Evolutionary conservation across 2,329 filamentous ascomycete species (phyloP), one percentile per base, ranked within the genome.

Genomic region (Cladobotryum protrusum): DNA sequence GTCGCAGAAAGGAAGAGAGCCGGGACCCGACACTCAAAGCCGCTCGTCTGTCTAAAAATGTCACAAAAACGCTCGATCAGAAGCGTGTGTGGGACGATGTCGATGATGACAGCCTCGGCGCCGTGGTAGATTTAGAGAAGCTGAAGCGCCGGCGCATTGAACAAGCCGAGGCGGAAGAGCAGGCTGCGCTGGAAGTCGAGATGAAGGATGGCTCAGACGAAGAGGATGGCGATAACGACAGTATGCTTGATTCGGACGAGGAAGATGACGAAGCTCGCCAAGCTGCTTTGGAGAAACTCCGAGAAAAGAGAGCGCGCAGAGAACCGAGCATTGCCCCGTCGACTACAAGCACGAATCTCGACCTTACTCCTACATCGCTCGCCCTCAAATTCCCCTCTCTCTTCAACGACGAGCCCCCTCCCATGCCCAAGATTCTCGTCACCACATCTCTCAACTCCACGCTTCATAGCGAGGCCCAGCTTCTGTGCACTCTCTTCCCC

Each of bases 21-120:
- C 87, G 86, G 67, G 82, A 96, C 61, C 91, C 92, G 2, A 78
- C 82, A 52, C 70, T 96, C 52, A 82, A 83, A 58, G 82, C 81
- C 54, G 80, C 86, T 57, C 81, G 93, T 59, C 74, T 92, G 53
- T 83, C 82, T 53, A 82, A 79, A 57, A 96, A 96, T 71, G 78
- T 90, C 40, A 87, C 93, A 0, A 68, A 81, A 48, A 95, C 89
- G 0, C 78, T 96, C 51, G 91, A 96, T 60, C 81, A 83, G 60
- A 96, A 96, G 74, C 82, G 93, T 65, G 83, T 89, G 32, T 97
- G 89, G 89, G 91, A 96, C 61, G 84, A 91, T 47, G 79, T 81
- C 45, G 83, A 83, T 43, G 78, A 78, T 49, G 80, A 85, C 57
- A 76, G 71, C 44, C 71, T 82, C 5, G 77, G 75, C 54, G 70